A percentile compares a stretch with the other conserved stretches of the same genome.
phyloP scores from a whole-genome alignment of 2,329 filamentous ascomycete genomes.

The Stagonosporopsis tanaceti region DNA sequence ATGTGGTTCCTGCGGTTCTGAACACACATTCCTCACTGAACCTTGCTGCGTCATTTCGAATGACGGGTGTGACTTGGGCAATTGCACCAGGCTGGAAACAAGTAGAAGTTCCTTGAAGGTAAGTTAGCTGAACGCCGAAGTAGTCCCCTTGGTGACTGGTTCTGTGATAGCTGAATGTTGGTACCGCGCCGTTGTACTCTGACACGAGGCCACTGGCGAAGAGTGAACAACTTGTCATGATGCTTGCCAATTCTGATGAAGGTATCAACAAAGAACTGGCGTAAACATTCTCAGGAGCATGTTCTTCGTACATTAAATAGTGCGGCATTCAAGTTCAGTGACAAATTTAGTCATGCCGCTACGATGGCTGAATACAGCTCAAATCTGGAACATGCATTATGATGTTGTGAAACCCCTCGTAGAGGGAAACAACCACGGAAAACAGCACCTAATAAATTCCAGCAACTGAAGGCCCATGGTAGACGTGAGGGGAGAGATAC shows the following conservation, averaged over 20 bases:
- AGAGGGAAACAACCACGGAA: no score
- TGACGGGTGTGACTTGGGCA: conserved; percentile 6
- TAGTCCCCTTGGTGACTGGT: conserved; percentile 2
- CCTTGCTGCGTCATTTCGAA: not conserved
- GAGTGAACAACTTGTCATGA: conserved; percentile 14
- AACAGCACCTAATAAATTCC: no score
- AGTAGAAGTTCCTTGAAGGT: conserved; percentile 4
- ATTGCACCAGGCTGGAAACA: conserved; percentile 5
- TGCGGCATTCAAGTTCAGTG: no score
- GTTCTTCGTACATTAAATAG: no score
- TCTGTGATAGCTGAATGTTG: conserved; percentile 12
- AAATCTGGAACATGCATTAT: no score
- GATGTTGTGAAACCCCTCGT: no score
- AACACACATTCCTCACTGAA: conserved; percentile 4
- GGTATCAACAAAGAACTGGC: not conserved
- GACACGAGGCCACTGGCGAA: conserved; percentile 8
- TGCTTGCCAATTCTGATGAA: not conserved
- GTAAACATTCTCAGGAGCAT: no score
- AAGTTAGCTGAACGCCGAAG: conserved; percentile 13
- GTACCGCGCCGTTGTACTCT: not conserved
- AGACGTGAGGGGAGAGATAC: no score
- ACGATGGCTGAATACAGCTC: no score
- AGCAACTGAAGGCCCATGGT: no score
- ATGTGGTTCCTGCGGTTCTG: not conserved
- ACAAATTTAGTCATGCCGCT: no score